phyloP scores from a whole-genome alignment of 1,139 yeast species.

The Geotrichum citri-aurantii region DNA sequence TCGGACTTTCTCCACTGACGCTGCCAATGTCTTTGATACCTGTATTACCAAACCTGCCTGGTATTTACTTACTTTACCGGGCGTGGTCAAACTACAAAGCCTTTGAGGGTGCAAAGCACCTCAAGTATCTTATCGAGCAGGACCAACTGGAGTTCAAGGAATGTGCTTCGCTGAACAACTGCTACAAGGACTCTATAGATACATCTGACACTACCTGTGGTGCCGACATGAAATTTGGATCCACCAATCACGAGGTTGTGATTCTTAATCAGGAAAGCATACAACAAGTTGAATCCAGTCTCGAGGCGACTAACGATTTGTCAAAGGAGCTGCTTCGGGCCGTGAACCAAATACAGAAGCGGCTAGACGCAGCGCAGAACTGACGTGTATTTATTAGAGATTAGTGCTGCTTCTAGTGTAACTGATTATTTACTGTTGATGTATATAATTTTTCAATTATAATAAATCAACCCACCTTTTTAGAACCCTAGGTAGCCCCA shows the following conservation, averaged over 20 bases:
- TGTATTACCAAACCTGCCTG: conserved; percentile 91
- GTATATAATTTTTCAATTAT: neutral
- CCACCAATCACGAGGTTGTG: conserved; percentile 17
- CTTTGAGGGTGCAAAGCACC: conserved; percentile 64
- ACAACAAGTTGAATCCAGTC: conserved; percentile 23
- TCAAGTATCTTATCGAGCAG: conserved; percentile 45
- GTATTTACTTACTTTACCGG: conserved; percentile 77
- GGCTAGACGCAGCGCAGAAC: neutral
- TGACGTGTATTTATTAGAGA: neutral
- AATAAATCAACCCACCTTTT: too few relatives aligned
- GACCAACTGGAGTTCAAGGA: conserved; percentile 25
- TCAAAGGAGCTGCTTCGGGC: conserved; percentile 29
- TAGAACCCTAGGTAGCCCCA: too few relatives aligned
- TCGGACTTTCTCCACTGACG: conserved; percentile 66
- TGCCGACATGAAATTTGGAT: neutral
- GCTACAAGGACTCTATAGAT: conserved; percentile 15
- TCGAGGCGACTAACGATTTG: conserved; percentile 27
- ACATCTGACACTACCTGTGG: neutral
- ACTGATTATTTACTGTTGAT: neutral
- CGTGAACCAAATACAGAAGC: conserved; percentile 25
- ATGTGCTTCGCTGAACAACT: conserved; percentile 21
- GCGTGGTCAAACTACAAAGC: conserved; percentile 84
- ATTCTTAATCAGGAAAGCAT: conserved; percentile 24
- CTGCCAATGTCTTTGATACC: conserved; percentile 80
- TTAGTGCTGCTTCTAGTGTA: neutral